Evolutionary conservation across 1,284 basidiomycete genomes (phyloP), one percentile per base, ranked within the genome.

Genomic region (Macrocystidia cucumis): DNA sequence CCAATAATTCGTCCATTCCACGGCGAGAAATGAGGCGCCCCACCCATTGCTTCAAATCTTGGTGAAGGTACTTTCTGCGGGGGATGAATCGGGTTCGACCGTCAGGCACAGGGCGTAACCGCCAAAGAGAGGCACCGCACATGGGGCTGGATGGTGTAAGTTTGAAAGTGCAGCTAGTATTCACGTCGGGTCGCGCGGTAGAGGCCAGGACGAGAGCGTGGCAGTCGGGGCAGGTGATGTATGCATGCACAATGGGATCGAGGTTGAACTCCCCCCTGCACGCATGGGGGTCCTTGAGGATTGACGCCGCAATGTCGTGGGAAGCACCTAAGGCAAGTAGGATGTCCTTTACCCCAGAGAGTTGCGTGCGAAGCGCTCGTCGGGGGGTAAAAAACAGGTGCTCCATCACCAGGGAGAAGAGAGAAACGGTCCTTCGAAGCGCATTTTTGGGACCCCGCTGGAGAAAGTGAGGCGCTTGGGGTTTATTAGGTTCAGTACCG

Each of bases 1-100:
- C 41, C 3, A 54, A 17, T 2, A 49, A 32, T 7, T 48, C 44
- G 17, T 52, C 50, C 22, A 54, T 45, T 2, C 42, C 46, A n/a
- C 38, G 41, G 3, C 51, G 29, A 5, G 48, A 41, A 1, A 54
- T 30, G 0, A 54, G 22, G 3, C 45, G 36, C 1, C 45, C 52
- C 2, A 54, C 9, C 51, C 51, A 54, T 9, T 40, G n/a, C 22
- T 44, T 44, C 5, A 54, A 14, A 4, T 39, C 35, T 21, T 49
- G 47, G 27, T 43, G 43, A 2, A 47, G 21, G 18, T 46, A 48
- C 19, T 38, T 39, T 13, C 33, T 24, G 14, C 27, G 27, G 17
- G 45, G 43, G 11, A 29, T 21, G 9, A 3, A 29, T 16, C 32
- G 9, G 3, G 24, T 22, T 21, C 37, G 24, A 11, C 29, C 33